phyloP scores from a whole-genome alignment of 176 grass and related monocot genomes.

The Phoenix dactylifera region DNA sequence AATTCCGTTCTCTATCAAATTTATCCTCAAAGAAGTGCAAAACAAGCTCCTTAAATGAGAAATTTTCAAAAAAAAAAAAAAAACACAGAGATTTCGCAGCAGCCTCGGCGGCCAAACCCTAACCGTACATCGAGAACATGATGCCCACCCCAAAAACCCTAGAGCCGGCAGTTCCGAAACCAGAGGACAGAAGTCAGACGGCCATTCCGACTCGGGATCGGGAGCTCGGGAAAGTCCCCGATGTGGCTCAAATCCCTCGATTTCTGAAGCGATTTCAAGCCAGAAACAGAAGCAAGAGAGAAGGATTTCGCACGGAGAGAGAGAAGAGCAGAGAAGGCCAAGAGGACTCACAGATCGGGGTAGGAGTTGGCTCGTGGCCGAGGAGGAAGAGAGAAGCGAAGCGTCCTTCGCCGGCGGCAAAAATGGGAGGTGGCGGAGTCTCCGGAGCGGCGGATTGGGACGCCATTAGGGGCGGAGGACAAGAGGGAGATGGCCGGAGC shows the following conservation, averaged over 20 bases:
- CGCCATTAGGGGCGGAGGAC: background rate
- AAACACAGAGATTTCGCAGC: background rate
- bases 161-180: no score
- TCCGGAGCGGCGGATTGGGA: background rate
- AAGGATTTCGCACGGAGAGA: background rate
- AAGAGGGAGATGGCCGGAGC: background rate
- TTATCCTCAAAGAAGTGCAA: no score
- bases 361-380: background rate
- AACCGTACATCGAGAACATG: no score
- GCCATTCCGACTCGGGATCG: no score
- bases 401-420: background rate
- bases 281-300: background rate
- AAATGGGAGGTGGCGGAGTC: background rate
- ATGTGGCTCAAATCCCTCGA: conserved; percentile 3
- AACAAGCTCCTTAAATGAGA: no score
- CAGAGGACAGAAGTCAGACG: no score
- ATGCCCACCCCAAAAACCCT: no score
- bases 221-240: background rate
- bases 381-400: background rate
- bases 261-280: background rate
- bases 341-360: background rate
- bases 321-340: no score
- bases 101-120: no score
- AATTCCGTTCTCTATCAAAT: no score
- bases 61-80: background rate